A percentile compares a stretch with the other conserved stretches of the same genome.
These are phyloP conservation scores for Candida sanyaensis DNA, from an alignment of 1,139 yeast species.

Conservation along the genomic window DNA sequence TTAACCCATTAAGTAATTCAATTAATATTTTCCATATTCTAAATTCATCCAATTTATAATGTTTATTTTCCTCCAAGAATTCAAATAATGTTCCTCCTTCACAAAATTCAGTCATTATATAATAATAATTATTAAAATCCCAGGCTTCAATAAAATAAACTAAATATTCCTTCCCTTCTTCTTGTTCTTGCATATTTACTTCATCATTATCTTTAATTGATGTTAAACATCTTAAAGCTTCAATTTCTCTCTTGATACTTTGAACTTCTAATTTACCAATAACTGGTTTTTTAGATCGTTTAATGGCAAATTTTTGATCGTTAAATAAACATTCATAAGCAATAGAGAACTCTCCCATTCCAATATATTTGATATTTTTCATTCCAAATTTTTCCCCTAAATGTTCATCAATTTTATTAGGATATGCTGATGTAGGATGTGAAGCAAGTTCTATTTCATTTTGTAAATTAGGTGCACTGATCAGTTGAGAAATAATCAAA, in stretches of 20 bases:
- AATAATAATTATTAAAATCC: conserved; percentile 74
- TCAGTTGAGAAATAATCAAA: conserved; percentile 4
- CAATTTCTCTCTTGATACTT: conserved; percentile 42
- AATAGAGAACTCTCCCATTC: conserved; percentile 85
- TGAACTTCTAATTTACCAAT: conserved; percentile 43
- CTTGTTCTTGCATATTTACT: conserved; percentile 53
- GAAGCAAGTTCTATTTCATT: conserved; percentile 9
- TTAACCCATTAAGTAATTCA: conserved; percentile 76
- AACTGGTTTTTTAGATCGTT: conserved; percentile 65
- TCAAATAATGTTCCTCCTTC: conserved; percentile 90
- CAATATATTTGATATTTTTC: conserved; percentile 66
- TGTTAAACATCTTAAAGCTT: conserved; percentile 44
- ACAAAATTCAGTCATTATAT: conserved; percentile 93
- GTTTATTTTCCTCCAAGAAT: conserved; percentile 70
- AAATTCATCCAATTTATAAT: conserved; percentile 91
- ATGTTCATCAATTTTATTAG: conserved; percentile 52
- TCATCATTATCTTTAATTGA: conserved; percentile 42
- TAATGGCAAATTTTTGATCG: conserved; percentile 76
- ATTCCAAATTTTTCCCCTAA: conserved; percentile 66
- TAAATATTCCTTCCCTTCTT: conserved; percentile 75
- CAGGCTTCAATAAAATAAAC: conserved; percentile 83
- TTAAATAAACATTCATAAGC: conserved; percentile 79
- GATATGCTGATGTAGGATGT: conserved; percentile 5
- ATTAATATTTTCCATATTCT: conserved; percentile 94
- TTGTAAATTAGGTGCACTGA: conserved; percentile 3